phyloP scores from a whole-genome alignment of 352 stramenopile species.

The Pythium oligandrum region DNA sequence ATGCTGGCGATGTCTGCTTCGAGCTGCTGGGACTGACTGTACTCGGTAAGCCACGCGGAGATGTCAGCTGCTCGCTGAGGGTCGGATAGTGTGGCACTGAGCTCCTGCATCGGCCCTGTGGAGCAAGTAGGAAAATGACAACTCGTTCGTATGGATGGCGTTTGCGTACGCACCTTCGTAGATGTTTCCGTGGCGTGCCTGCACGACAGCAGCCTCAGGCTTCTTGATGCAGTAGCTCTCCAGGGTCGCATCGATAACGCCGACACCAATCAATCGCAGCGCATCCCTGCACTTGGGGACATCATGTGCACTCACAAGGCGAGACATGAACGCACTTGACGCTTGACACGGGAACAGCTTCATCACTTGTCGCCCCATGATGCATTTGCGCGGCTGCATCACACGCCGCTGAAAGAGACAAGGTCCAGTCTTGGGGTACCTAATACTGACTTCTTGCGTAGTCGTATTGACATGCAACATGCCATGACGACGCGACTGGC shows the following conservation, averaged over 20 bases:
- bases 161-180: not conserved
- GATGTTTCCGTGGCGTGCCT: not conserved
- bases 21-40: constrained; percentile 6
- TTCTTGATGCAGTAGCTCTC: not conserved
- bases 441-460: constrained; percentile 1
- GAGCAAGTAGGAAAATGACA: too few relatives aligned
- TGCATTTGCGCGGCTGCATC: constrained; percentile 4
- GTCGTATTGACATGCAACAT: constrained; percentile 6
- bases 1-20: constrained; percentile 13
- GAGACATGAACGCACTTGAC: constrained; percentile 2
- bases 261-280: constrained; percentile 11
- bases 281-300: constrained; percentile 5
- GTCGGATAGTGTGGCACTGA: constrained; percentile 1
- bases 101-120: not conserved
- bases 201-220: not conserved
- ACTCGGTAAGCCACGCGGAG: not conserved
- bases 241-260: constrained; percentile 6
- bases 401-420: constrained; percentile 1
- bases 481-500: constrained; percentile 4
- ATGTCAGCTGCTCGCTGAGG: constrained; percentile 1
- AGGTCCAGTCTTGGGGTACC: not conserved
- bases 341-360: constrained; percentile 5
- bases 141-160: too few relatives aligned
- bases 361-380: constrained; percentile 4
- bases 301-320: constrained; percentile 5